Evolutionary conservation across 805 yeast species (phyloP).

Genomic region (Alloascoidea africana): DNA sequence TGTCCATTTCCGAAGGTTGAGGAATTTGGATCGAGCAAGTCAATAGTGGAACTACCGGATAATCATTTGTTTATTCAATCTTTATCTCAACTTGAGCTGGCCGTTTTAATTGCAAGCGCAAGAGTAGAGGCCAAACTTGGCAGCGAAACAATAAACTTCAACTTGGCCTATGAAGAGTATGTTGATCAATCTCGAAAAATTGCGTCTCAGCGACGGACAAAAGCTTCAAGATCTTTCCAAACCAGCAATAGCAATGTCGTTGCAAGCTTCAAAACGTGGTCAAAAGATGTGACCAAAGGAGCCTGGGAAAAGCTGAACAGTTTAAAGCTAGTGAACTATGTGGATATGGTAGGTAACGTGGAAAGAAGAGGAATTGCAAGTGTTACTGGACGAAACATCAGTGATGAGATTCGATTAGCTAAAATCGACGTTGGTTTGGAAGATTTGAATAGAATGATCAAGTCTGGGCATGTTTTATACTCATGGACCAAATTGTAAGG

Average conservation of each 20-base stretch:
- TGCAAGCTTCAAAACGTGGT: slow-evolving; percentile 38
- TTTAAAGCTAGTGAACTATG: slow-evolving; percentile 29
- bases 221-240: slow-evolving; percentile 12
- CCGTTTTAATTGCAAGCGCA: slow-evolving; percentile 60
- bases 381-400: slow-evolving; percentile 12
- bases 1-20: slow-evolving; percentile 10
- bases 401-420: slow-evolving; percentile 17
- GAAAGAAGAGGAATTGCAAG: slow-evolving; percentile 26
- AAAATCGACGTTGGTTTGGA: slow-evolving; percentile 18
- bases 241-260: slow-evolving; percentile 23
- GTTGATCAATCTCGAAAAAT: slow-evolving; percentile 25
- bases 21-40: slow-evolving; percentile 6
- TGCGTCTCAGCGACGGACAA: slow-evolving; percentile 16
- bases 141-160: slow-evolving; percentile 52
- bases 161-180: slow-evolving; percentile 67
- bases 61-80: slow-evolving; percentile 17
- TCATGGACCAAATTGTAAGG: slow-evolving; percentile 22
- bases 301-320: slow-evolving; percentile 62
- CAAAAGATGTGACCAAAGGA: slow-evolving; percentile 39
- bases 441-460: slow-evolving; percentile 17
- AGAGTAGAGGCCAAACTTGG: slow-evolving; percentile 48
- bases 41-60: slow-evolving; percentile 11
- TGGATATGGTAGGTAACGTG: slow-evolving; percentile 26
- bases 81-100: slow-evolving; percentile 57
- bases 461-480: slow-evolving; percentile 22